Conservation (phyloP, 2,329 filamentous ascomycete species). For the Talaromyces islandicus region DNA sequence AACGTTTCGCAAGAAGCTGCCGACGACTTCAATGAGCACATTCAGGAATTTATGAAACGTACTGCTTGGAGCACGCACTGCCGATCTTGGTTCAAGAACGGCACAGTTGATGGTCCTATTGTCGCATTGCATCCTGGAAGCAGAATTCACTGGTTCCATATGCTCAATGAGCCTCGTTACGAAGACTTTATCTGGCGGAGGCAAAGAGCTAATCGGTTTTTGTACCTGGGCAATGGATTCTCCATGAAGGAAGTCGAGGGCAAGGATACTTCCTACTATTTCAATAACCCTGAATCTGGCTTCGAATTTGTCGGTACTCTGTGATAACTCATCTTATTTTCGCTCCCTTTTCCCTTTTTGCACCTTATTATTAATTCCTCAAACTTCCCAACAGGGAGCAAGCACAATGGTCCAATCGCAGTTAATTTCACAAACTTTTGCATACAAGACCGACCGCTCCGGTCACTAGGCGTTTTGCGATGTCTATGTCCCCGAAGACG, state of each 20-base stretch:
- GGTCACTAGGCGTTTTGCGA: too few relatives aligned
- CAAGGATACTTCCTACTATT: background rate
- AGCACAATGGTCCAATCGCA: too few relatives aligned
- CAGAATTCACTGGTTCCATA: constrained; percentile 13
- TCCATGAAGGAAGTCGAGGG: background rate
- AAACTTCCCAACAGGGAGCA: too few relatives aligned
- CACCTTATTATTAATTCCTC: too few relatives aligned
- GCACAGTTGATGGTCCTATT: constrained; percentile 13
- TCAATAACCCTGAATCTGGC: too few relatives aligned
- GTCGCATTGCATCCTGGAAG: constrained; percentile 17
- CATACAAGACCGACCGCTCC: too few relatives aligned
- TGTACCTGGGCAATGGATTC: constrained; percentile 14
- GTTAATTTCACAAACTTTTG: too few relatives aligned
- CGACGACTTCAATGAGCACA: constrained; percentile 1
- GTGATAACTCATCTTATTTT: too few relatives aligned
- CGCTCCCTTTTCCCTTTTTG: too few relatives aligned
- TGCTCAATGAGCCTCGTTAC: constrained; percentile 4
- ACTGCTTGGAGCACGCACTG: background rate
- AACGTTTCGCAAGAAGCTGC: background rate
- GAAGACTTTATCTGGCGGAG: constrained; percentile 14
- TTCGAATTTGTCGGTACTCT: too few relatives aligned
- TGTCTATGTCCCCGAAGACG: too few relatives aligned
- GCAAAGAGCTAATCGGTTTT: constrained; percentile 11
- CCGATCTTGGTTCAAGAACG: constrained; percentile 14
- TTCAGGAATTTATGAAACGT: background rate